Conservation (phyloP, 2,329 filamentous ascomycete species). For the Cryoendolithus antarcticus region DNA sequence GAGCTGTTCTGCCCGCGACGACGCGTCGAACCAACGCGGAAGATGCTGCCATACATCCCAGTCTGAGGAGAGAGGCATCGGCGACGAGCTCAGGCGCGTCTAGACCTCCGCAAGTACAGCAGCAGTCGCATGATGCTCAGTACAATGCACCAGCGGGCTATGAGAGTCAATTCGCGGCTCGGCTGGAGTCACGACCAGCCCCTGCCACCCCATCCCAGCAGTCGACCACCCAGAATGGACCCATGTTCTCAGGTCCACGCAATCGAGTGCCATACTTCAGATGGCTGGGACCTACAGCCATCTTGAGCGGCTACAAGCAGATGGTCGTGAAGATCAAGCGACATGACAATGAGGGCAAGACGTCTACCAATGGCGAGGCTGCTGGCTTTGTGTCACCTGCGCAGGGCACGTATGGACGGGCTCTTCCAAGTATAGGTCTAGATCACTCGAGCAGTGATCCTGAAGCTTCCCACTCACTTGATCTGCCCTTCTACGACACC, state of each 20-base stretch:
- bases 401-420: too few relatives aligned
- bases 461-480: constrained; percentile 32
- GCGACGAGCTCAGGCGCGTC: neutral
- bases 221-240: neutral
- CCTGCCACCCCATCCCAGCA: neutral
- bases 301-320: constrained; percentile 83
- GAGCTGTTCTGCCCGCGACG: neutral
- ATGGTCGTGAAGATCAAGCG: constrained; percentile 73
- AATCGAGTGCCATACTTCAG: constrained; percentile 76
- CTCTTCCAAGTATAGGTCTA: neutral
- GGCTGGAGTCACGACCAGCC: neutral
- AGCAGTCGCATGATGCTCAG: neutral
- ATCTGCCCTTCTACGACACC: constrained; percentile 62
- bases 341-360: constrained; percentile 48
- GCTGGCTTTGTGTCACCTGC: constrained; percentile 17
- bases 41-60: neutral
- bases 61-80: neutral
- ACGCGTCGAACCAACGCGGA: constrained; percentile 2
- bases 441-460: constrained; percentile 10
- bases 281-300: constrained; percentile 83
- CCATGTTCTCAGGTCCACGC: constrained; percentile 25
- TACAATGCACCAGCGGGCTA: neutral
- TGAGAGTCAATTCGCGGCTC: neutral
- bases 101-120: neutral
- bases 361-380: constrained; percentile 33